Conservation (phyloP, 768 basidiomycete species). For the Leucocoprinus leucothites region DNA sequence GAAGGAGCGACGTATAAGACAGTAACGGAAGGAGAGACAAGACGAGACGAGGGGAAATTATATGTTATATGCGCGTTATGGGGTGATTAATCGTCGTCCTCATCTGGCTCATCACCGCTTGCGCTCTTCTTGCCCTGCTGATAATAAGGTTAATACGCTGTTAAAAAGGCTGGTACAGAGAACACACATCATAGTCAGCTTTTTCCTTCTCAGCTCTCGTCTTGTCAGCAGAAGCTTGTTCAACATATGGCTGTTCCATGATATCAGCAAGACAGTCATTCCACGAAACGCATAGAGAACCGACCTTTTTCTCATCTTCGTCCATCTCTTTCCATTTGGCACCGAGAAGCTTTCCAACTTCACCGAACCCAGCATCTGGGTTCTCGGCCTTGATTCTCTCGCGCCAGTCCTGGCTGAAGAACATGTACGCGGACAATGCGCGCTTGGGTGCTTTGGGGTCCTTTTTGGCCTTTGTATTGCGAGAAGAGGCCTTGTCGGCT, state of each 20-base stretch:
- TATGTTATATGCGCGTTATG: too few relatives aligned
- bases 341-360: conserved; percentile 91
- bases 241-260: too few relatives aligned
- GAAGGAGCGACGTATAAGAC: too few relatives aligned
- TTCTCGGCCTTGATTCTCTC: conserved; percentile 95
- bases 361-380: conserved; percentile 89
- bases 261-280: too few relatives aligned
- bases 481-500: conserved; percentile 49
- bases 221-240: too few relatives aligned
- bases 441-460: conserved; percentile 88
- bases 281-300: too few relatives aligned
- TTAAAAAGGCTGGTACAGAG: too few relatives aligned
- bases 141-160: too few relatives aligned
- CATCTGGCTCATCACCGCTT: conserved; percentile 30
- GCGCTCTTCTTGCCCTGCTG: conserved; percentile 24
- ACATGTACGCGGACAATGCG: conserved; percentile 96
- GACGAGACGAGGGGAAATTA: too few relatives aligned
- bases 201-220: too few relatives aligned
- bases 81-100: conserved; percentile 30
- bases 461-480: conserved; percentile 59
- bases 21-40: too few relatives aligned
- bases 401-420: conserved; percentile 96
- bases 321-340: conserved; percentile 96
- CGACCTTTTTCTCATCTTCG: conserved; percentile 88
- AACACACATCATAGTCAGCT: too few relatives aligned